phyloP scores from a whole-genome alignment of 2,329 filamentous ascomycete genomes.

The Gyromitra esculenta region DNA sequence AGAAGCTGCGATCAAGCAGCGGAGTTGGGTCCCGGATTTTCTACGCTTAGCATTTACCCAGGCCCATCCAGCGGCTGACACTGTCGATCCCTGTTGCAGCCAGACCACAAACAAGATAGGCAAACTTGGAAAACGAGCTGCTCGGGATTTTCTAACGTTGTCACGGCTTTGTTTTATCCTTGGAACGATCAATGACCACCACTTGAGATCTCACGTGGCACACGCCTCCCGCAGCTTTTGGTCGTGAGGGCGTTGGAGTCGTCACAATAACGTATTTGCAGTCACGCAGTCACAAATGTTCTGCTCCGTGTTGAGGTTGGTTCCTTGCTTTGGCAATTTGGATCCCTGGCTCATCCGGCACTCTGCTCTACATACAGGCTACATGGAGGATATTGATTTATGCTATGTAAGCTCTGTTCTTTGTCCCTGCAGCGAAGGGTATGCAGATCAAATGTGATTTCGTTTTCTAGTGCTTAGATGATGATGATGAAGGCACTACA shows the following conservation, averaged over 20 bases:
- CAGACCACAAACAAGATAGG: conserved; percentile 18
- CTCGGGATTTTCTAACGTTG: conserved; percentile 28
- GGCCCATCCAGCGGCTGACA: conserved; percentile 27
- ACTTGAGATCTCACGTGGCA: conserved; percentile 41
- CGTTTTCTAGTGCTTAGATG: conserved; percentile 21
- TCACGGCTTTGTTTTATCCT: conserved; percentile 32
- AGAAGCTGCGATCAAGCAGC: conserved; percentile 4
- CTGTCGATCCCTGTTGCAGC: conserved; percentile 32
- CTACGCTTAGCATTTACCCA: conserved; percentile 38
- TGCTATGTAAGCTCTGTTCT: conserved; percentile 17
- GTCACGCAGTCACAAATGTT: conserved; percentile 28
- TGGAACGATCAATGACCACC: conserved; percentile 46
- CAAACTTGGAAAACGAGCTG: conserved; percentile 34
- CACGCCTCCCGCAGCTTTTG: conserved; percentile 8
- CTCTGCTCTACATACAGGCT: background rate
- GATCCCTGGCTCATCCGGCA: conserved; percentile 8
- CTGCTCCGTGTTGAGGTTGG: conserved; percentile 1
- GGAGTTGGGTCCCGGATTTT: conserved; percentile 45
- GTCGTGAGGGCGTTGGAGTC: conserved; percentile 6
- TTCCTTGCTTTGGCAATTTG: conserved; percentile 8
- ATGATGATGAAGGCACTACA: conserved; percentile 7
- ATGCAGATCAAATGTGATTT: conserved; percentile 43
- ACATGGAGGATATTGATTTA: background rate
- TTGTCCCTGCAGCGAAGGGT: conserved; percentile 37
- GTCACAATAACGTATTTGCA: conserved; percentile 43